A percentile compares a stretch with the other conserved stretches of the same genome.
These are phyloP conservation scores for Mycena kentingensis DNA, from an alignment of 768 basidiomycete genomes.

Conservation along the genomic window DNA sequence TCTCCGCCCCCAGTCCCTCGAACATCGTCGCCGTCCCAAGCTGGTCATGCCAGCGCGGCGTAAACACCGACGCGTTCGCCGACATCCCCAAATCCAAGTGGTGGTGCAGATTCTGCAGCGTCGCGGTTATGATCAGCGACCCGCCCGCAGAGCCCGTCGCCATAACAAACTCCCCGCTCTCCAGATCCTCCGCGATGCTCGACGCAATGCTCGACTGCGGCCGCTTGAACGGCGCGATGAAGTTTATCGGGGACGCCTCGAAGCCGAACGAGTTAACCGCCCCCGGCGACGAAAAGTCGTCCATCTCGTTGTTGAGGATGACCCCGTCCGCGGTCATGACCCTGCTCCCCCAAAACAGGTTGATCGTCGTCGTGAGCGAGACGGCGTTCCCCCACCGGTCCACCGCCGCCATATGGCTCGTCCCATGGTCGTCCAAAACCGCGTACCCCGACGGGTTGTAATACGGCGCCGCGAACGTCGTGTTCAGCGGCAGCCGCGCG, in stretches of 20 bases:
- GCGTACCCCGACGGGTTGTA: conserved; percentile 37
- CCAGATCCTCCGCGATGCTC: conserved; percentile 38
- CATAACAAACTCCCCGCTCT: conserved; percentile 35
- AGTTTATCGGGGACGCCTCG: conserved; percentile 38
- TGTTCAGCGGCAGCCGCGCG: conserved; percentile 28
- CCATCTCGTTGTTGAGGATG: conserved; percentile 32
- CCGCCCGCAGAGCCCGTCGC: conserved; percentile 42
- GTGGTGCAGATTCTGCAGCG: conserved; percentile 38
- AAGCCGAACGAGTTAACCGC: conserved; percentile 37
- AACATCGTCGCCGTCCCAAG: conserved; percentile 24
- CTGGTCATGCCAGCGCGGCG: conserved; percentile 32
- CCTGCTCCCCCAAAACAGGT: conserved; percentile 29
- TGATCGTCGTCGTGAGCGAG: conserved; percentile 31
- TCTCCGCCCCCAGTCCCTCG: conserved; percentile 18
- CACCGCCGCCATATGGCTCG: conserved; percentile 38
- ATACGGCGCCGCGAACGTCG: conserved; percentile 28
- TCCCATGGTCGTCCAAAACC: conserved; percentile 35
- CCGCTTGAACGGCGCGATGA: conserved; percentile 32
- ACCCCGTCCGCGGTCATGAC: conserved; percentile 31
- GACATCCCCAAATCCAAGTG: conserved; percentile 34
- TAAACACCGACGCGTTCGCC: conserved; percentile 17
- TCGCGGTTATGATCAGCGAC: conserved; percentile 38
- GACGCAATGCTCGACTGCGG: conserved; percentile 35
- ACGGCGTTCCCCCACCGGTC: conserved; percentile 33
- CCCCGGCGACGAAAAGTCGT: conserved; percentile 31